Base-by-base conservation (phyloP, 2,329 filamentous ascomycete species). In the Aspergillus pseudotamarii region DNA sequence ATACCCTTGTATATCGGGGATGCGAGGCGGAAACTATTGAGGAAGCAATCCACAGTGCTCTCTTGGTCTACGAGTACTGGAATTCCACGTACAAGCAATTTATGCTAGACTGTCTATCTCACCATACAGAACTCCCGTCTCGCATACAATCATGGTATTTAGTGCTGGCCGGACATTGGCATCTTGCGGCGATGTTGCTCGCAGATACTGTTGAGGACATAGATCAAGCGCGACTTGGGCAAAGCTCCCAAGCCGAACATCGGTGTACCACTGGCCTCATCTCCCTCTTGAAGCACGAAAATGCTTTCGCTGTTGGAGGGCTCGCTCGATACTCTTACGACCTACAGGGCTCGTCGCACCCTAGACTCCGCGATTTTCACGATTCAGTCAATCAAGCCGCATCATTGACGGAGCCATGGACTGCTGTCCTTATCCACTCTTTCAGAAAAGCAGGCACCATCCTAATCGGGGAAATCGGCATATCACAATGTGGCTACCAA, bases 91-190 rank as follows among this genome's bases (percentile, higher is more conserved):
- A 46, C 21, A 23, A 23, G n/a, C 43, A 21, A 12, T 46, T 46
- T 23, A 46, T 46, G 43, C 11, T 46, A 11, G 43, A 46, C n/a
- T 46, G 43, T 19, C 10, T 46, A 10, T 11, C 43, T 14, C n/a
- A 46, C 4, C 43, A 46, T 23, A 14, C 43, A 21, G n/a, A 46
- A 10, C 43, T 46, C 14, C 43, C 43, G n/a, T 23, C 43, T 57
- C 79, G 83, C 16, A 81, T 88, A 5, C 85, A 86, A 68, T 85
- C 85, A 48, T 88, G 86, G 86, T 88, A 87, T 64, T 80, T 86
- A 16, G 83, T 85, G 58, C 80, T 88, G 28, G 77, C 82, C 0
- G 84, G 83, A 0, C 86, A 88, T 66, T 88, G 85, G 82, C 84
- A 87, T 65, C 81, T 88, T 3, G 86, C 82, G 2, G 80, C 81